Conservation (phyloP, 805 yeast species). For the Monosporozyma aerobia region DNA sequence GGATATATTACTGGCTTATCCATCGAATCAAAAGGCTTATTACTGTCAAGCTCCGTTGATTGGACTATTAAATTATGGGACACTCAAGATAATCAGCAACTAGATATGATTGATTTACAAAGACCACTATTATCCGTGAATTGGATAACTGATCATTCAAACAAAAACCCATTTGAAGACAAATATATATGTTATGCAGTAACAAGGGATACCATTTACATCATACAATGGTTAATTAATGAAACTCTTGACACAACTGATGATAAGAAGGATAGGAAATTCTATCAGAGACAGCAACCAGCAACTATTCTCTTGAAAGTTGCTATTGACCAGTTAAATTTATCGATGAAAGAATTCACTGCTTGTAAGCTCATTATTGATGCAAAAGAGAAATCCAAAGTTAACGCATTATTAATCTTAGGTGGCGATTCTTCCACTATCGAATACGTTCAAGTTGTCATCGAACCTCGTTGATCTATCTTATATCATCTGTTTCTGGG, state of each 20-base stretch:
- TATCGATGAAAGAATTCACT: background rate
- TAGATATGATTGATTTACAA: slow-evolving; percentile 13
- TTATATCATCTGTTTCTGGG: background rate
- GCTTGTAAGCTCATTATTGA: background rate
- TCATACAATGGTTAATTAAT: slow-evolving; percentile 3
- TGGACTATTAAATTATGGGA: slow-evolving; percentile 25
- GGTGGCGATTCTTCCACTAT: background rate
- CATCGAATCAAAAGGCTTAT: slow-evolving; percentile 9
- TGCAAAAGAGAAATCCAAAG: background rate
- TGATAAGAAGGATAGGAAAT: background rate
- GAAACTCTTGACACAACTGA: background rate
- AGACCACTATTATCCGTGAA: slow-evolving; percentile 12
- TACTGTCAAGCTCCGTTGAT: slow-evolving; percentile 19
- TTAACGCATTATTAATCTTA: background rate
- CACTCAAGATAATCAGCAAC: slow-evolving; percentile 5
- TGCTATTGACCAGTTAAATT: background rate
- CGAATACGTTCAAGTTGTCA: background rate
- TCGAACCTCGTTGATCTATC: background rate
- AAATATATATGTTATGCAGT: slow-evolving; percentile 6
- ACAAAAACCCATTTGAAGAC: background rate
- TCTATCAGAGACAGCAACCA: background rate
- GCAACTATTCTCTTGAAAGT: background rate
- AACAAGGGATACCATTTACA: slow-evolving; percentile 10
- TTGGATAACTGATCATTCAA: slow-evolving; percentile 9
- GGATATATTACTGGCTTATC: slow-evolving; percentile 14